Evolutionary conservation across 345 rosid species (phyloP), one percentile per base, ranked within the genome.

Genomic region (Murraya paniculata): DNA sequence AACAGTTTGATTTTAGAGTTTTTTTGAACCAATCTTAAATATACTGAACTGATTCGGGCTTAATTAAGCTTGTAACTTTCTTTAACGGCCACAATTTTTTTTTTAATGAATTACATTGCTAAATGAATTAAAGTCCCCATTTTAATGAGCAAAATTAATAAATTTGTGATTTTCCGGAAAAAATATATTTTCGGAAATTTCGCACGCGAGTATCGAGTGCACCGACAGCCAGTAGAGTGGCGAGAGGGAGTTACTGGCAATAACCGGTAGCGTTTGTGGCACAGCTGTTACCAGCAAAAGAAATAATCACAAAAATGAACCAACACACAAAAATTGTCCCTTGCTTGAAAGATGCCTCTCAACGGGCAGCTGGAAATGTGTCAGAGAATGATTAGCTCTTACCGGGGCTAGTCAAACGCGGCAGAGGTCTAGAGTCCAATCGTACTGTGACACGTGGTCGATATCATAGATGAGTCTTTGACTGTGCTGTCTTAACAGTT

Each of bases 151-250:
- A 9, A 11, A 45, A 45, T 1, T 11, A 45, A 45, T 45, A 45
- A 45, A 45, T 45, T 45, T 11, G 50, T 3, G 50, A 45, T 45
- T 62, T 28, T 10, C n/a, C 0, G 18, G n/a, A 8, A 36, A 35
- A 36, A 35, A 0, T 33, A 66, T 21, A 2, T 45, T 11, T 18
- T 22, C 21, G 16, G 39, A 4, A 36, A 7, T 19, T n/a, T 9
- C 10, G 48, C 30, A 64, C n/a, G 71, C 10, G 36, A 69, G 67
- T 70, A 72, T n/a, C 13, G 73, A 64, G 72, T 73, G 81, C 89
- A 86, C 93, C 89, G 91, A 89, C 88, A 86, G 78, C 78, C 57
- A 30, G 16, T 33, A 3, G 59, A 66, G 58, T 22, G 38, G 67
- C 39, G 21, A 75, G 31, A 50, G 53, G 71, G n/a, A 57, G 83